These are phyloP conservation scores for Miscanthus lutarioriparius DNA, from an alignment of 176 grass and related monocot genomes.

Conservation along the genomic window DNA sequence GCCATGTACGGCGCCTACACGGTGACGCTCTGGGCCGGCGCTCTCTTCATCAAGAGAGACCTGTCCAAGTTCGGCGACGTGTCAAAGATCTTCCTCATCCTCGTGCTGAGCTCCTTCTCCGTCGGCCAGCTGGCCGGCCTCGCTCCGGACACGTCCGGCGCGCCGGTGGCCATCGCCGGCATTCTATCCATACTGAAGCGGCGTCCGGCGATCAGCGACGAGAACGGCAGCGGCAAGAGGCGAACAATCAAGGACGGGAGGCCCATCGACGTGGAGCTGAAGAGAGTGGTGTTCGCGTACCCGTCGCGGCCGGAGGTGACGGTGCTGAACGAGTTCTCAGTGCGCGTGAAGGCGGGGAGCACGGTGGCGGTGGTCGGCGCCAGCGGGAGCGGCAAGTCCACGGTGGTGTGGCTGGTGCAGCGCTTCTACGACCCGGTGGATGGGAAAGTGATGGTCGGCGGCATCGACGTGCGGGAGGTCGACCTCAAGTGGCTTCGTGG, in stretches of 20 bases:
- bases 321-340: constrained; percentile 44
- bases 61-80: constrained; percentile 48
- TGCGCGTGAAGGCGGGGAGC: constrained; percentile 49
- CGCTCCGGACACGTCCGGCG: constrained; percentile 44
- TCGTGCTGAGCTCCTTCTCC: constrained; percentile 61
- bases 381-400: constrained; percentile 72
- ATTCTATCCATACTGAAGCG: constrained; percentile 43
- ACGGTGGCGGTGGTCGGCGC: constrained; percentile 51
- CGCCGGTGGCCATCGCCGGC: constrained; percentile 38
- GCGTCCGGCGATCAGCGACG: constrained; percentile 1
- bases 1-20: constrained; percentile 64
- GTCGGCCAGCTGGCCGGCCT: constrained; percentile 51
- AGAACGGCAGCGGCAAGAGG: background rate
- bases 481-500: constrained; percentile 58
- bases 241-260: constrained; percentile 34
- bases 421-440: constrained; percentile 55
- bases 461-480: constrained; percentile 54
- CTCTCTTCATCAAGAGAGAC: constrained; percentile 27
- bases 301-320: constrained; percentile 39
- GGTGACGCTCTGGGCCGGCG: constrained; percentile 47
- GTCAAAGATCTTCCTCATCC: constrained; percentile 72
- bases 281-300: constrained; percentile 51
- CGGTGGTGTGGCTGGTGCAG: constrained; percentile 79
- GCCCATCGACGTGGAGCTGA: constrained; percentile 56
- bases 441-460: constrained; percentile 50